Percentiles rank a stretch among this genome's conserved stretches.
phyloP scores from a whole-genome alignment of 1,139 yeast species.

The Yamadazyma siamensis region DNA sequence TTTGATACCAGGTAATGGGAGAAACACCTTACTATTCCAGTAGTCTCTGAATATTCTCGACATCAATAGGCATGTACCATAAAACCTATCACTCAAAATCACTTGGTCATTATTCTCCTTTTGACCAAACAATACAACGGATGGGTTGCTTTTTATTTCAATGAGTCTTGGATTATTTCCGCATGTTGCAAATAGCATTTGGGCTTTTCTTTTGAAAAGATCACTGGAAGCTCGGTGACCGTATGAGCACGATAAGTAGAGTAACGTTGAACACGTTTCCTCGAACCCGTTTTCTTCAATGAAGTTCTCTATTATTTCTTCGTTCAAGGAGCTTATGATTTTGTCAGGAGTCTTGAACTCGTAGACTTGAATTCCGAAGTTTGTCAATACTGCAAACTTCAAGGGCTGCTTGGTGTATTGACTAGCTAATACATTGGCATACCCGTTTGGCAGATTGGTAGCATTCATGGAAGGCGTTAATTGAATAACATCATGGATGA shows the following conservation, averaged over 20 bases:
- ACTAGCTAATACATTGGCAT: constrained; percentile 77
- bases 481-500: constrained; percentile 69
- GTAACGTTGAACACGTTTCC: constrained; percentile 85
- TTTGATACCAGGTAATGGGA: constrained; percentile 43
- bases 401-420: constrained; percentile 67
- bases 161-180: constrained; percentile 52
- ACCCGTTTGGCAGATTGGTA: constrained; percentile 70
- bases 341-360: constrained; percentile 78
- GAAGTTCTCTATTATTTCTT: constrained; percentile 49
- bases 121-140: constrained; percentile 7
- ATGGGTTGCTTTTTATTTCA: constrained; percentile 14
- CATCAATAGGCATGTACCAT: constrained; percentile 80
- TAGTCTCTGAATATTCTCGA: constrained; percentile 73
- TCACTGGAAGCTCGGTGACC: constrained; percentile 52
- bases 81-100: constrained; percentile 84
- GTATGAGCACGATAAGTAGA: constrained; percentile 76
- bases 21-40: constrained; percentile 75
- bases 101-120: constrained; percentile 55
- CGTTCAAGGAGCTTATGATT: constrained; percentile 65
- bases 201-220: constrained; percentile 45
- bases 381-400: constrained; percentile 78
- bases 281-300: constrained; percentile 49
- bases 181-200: constrained; percentile 49
- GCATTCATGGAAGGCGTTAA: constrained; percentile 71
- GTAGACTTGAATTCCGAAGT: constrained; percentile 71